These are phyloP conservation scores for Colletotrichum godetiae DNA, from an alignment of 2,329 filamentous ascomycete species.

Conservation along the genomic window DNA sequence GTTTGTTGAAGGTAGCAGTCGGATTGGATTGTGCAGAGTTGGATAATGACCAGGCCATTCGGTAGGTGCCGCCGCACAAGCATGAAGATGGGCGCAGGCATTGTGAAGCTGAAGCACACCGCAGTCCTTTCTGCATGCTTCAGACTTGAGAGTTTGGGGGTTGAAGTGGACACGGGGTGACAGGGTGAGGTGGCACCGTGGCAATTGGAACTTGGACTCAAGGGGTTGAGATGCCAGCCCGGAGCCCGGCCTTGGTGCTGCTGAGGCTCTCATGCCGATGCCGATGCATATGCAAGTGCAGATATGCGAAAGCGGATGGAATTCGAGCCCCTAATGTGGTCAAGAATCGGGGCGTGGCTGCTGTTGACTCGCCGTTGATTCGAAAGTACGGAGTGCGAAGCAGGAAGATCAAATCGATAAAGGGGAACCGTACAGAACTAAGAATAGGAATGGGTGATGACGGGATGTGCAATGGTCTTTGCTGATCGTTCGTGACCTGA, in stretches of 20 bases:
- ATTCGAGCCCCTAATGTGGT: neutral
- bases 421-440: neutral
- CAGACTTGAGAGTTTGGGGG: conserved; percentile 7
- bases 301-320: neutral
- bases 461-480: neutral
- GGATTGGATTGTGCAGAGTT: neutral
- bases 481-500: conserved; percentile 16
- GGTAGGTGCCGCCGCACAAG: conserved; percentile 21
- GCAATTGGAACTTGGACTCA: neutral
- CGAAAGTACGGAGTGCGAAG: neutral
- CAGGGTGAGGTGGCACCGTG: neutral
- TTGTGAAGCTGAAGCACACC: conserved; percentile 25
- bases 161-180: neutral
- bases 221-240: neutral
- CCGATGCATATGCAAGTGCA: neutral
- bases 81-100: conserved; percentile 19
- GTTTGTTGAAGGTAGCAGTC: neutral
- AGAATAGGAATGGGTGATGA: conserved; percentile 2
- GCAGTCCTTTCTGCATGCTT: conserved; percentile 9
- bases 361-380: neutral
- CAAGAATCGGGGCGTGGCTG: neutral
- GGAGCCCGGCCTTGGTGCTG: neutral
- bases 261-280: neutral
- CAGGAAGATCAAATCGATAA: neutral
- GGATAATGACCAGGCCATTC: conserved; percentile 2